These are phyloP conservation scores for Trichophyton rubrum DNA, from an alignment of 2,329 filamentous ascomycete genomes.

Conservation along the genomic window DNA sequence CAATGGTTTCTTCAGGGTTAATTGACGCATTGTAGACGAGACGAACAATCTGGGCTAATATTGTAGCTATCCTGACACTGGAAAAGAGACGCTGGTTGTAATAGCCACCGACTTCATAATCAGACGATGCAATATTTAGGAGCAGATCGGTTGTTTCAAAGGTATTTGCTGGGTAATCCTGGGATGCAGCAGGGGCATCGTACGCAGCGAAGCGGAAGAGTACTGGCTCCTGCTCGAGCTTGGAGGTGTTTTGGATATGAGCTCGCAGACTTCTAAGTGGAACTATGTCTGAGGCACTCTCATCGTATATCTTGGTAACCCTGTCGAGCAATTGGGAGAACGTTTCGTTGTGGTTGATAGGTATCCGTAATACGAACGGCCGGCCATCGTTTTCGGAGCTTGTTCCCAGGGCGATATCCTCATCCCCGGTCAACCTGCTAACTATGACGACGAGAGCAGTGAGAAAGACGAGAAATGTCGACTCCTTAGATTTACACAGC, in stretches of 20 bases:
- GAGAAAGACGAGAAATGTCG: conserved; percentile 31
- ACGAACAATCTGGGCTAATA: conserved; percentile 32
- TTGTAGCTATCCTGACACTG: conserved; percentile 32
- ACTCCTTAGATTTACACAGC: conserved; percentile 17
- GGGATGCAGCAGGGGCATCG: conserved; percentile 31
- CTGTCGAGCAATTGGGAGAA: conserved; percentile 31
- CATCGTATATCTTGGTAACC: conserved; percentile 31
- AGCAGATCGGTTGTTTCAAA: conserved; percentile 34
- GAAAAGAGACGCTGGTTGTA: conserved; percentile 38
- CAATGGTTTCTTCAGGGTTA: conserved; percentile 30
- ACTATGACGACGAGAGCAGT: conserved; percentile 35
- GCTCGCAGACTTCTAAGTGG: conserved; percentile 30
- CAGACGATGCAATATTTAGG: conserved; percentile 24
- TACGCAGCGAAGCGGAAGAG: conserved; percentile 39
- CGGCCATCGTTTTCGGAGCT: conserved; percentile 33
- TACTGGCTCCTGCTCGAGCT: conserved; percentile 28
- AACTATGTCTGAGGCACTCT: conserved; percentile 32
- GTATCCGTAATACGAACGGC: conserved; percentile 34
- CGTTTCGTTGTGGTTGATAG: conserved; percentile 29
- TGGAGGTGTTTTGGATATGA: conserved; percentile 31
- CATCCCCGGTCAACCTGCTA: conserved; percentile 36
- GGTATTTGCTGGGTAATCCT: conserved; percentile 32
- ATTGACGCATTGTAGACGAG: conserved; percentile 31
- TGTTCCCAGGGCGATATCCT: conserved; percentile 38
- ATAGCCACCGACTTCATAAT: conserved; percentile 27